phyloP scores from a whole-genome alignment of 805 yeast genomes.

The Starmerella sirachaensis region DNA sequence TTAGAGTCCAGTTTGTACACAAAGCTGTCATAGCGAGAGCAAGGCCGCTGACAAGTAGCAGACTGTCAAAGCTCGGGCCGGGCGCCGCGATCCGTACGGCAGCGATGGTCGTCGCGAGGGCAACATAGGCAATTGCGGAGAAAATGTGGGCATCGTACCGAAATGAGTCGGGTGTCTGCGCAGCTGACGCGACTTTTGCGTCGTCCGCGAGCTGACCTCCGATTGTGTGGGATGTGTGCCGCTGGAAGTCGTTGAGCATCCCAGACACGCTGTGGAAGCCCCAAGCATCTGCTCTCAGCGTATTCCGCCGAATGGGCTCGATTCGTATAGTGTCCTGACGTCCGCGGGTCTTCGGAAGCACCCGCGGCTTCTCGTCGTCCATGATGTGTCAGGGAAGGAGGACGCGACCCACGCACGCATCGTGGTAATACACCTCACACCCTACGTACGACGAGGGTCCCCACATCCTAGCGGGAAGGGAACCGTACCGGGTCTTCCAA shows the following conservation, averaged over 20 bases:
- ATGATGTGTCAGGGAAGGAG: background rate
- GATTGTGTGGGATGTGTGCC: conserved; percentile 27
- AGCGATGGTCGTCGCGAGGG: background rate
- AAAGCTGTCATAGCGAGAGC: too few relatives aligned
- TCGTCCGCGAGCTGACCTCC: background rate
- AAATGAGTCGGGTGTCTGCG: too few relatives aligned
- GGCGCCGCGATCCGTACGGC: too few relatives aligned
- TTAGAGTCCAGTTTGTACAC: too few relatives aligned
- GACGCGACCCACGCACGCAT: too few relatives aligned
- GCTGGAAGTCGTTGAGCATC: conserved; percentile 28
- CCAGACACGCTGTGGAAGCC: conserved; percentile 30
- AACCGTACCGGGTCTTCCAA: too few relatives aligned
- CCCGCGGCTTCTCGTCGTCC: conserved; percentile 4
- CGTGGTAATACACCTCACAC: too few relatives aligned
- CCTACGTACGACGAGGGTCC: background rate
- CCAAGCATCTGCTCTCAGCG: conserved; percentile 26
- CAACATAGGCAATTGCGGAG: too few relatives aligned
- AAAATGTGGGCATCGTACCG: too few relatives aligned
- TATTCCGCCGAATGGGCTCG: conserved; percentile 25
- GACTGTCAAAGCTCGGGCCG: too few relatives aligned
- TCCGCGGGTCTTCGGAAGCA: conserved; percentile 7
- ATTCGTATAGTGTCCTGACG: conserved; percentile 20
- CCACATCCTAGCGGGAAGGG: too few relatives aligned
- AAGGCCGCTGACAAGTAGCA: too few relatives aligned
- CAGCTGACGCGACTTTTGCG: background rate